phyloP scores from a whole-genome alignment of 208 protist species.

The Leishmania lainsoni region DNA sequence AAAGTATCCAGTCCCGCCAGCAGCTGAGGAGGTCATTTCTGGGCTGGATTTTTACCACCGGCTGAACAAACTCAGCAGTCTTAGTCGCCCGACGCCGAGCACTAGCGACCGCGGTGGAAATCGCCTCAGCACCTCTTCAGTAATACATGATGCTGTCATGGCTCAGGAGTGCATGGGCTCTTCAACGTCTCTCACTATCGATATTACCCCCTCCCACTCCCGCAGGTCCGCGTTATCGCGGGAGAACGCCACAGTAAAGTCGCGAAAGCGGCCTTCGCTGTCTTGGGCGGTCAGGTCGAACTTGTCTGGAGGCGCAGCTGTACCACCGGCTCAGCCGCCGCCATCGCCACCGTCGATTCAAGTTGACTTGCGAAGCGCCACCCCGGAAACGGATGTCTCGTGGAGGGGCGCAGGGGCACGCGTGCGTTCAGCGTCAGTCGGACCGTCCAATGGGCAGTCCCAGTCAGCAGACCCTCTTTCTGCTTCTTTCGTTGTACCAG shows the following conservation, averaged over 20 bases:
- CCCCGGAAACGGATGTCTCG: not conserved
- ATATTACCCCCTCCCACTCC: not conserved
- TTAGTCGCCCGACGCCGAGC: not conserved
- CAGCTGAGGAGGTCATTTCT: not conserved
- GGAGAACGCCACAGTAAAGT: not conserved
- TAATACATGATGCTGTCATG: not conserved
- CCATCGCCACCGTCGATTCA: not conserved
- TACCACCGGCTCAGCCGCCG: not conserved
- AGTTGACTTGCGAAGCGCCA: not conserved
- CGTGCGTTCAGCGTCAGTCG: not conserved
- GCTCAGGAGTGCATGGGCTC: slow-evolving; percentile 14
- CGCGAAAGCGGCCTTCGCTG: not conserved
- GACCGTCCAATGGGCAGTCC: not conserved
- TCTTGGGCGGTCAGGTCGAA: not conserved
- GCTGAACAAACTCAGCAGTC: slow-evolving; percentile 30
- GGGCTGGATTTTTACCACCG: slow-evolving; percentile 35
- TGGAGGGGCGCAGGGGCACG: not conserved
- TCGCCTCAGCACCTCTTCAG: not conserved
- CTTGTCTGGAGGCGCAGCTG: not conserved
- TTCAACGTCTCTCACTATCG: slow-evolving; percentile 14
- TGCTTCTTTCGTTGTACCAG: not conserved
- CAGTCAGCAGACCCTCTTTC: not conserved
- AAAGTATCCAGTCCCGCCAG: not conserved
- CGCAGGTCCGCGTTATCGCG: not conserved
- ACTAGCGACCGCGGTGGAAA: not conserved